Base-by-base conservation (phyloP, 2,329 filamentous ascomycete genomes). In the Ceratocystis smalleyi region DNA sequence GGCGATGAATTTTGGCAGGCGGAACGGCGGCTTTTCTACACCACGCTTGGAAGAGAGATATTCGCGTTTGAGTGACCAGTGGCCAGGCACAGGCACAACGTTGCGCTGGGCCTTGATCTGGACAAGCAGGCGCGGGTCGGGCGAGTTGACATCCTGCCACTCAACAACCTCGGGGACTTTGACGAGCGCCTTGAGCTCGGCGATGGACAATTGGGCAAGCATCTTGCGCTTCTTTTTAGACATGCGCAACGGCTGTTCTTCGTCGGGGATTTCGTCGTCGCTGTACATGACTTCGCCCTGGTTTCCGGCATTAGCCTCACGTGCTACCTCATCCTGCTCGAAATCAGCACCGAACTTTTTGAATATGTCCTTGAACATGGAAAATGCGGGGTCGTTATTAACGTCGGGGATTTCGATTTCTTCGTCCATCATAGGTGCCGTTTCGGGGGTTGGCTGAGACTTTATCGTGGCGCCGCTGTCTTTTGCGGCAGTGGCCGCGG, bases 11-110 rank as follows among this genome's bases (percentile, higher is more conserved):
- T 92, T 94, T 0, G 94, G 94, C 17, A 99, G 81, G 30, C 89
- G 83, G 74, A 97, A 99, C 0, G 91, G 86, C 0, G 92, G 83
- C 76, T 99, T 99, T 75, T 99, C 94, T 67, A 99, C 89, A 75
- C 94, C 94, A 67, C 94, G 83, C 76, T 99, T 99, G 55, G 91
- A 96, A 0, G 92, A 97, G 2, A 99, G 79, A 72, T 99, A 99
- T 73, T 99, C 94, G 69, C 94, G 85, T 78, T 99, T 99, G 64
- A 99, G 78, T 0, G 89, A 91, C 94, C 94, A 99, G 73, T 99
- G 94, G 3, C 81, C 80, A 1, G 94, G 94, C 0, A 99, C 94
- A 0, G 94, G 94, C 0, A 99, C 91, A 30, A 96, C 89, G 72
- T 99, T 99, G 69, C 91, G 85, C 73, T 95, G 89, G 2, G 89